Percentiles rank a stretch among this genome's conserved stretches.
phyloP scores from a whole-genome alignment of 129 eudicot species.

The Erigeron canadensis region DNA sequence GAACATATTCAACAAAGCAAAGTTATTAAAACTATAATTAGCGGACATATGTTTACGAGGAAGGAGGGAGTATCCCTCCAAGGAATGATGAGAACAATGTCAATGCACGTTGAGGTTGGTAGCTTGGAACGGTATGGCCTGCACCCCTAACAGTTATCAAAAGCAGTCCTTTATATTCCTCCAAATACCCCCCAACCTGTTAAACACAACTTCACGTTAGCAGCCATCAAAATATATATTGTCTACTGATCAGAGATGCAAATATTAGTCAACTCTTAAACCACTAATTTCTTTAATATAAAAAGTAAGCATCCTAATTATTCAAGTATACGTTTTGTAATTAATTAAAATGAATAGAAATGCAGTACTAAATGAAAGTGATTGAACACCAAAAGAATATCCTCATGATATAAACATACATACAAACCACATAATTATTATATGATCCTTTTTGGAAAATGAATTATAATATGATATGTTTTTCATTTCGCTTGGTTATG shows the following conservation, averaged over 20 bases:
- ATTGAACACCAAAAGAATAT: background rate
- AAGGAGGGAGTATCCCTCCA: background rate
- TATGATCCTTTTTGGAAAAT: too few relatives aligned
- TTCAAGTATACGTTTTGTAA: background rate
- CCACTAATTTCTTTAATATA: background rate
- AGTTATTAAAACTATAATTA: too few relatives aligned
- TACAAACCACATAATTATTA: too few relatives aligned
- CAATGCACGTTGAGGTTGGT: background rate
- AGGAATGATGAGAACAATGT: background rate
- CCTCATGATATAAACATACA: background rate
- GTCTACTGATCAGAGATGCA: background rate
- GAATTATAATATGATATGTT: background rate
- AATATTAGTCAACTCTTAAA: background rate
- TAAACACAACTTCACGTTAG: background rate
- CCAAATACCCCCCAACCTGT: slow-evolving; percentile 8
- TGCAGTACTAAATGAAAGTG: background rate
- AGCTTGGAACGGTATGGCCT: background rate
- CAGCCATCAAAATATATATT: background rate
- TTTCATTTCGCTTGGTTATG: background rate
- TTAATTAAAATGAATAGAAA: background rate
- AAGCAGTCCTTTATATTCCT: background rate
- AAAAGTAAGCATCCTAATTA: background rate
- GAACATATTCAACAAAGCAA: too few relatives aligned
- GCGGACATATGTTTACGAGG: background rate
- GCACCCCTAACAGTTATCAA: background rate